Evolutionary conservation across 192 early-diverging fungal genomes (phyloP).

Genomic region (Coemansia umbellata): DNA sequence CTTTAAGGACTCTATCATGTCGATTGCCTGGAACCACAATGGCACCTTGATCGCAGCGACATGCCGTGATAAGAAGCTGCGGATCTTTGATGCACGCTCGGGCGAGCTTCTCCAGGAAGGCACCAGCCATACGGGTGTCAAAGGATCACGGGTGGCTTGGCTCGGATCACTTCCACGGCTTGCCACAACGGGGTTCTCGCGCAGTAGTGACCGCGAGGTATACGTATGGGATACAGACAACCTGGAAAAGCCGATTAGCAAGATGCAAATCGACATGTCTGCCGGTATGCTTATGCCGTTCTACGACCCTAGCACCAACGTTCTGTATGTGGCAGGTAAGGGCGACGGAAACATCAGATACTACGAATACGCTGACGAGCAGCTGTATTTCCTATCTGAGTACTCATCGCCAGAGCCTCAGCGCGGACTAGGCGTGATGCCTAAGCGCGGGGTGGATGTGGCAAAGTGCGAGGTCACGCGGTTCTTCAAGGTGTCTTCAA

Average conservation of each 20-base stretch:
- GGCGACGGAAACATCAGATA: conserved; percentile 99
- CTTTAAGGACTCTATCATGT: conserved; percentile 89
- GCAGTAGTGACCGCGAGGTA: conserved; percentile 91
- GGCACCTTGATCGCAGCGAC: conserved; percentile 83
- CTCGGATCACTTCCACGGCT: conserved; percentile 77
- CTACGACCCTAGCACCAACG: conserved; percentile 85
- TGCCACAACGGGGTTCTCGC: conserved; percentile 91
- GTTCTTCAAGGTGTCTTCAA: conserved; percentile 86
- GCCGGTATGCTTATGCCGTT: conserved; percentile 96
- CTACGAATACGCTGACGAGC: conserved; percentile 96
- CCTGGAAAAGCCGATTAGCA: conserved; percentile 68
- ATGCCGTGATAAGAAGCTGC: conserved; percentile 94
- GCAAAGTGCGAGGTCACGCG: conserved; percentile 87
- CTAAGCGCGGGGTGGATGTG: conserved; percentile 87
- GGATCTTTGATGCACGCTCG: conserved; percentile 89
- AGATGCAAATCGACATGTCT: conserved; percentile 81
- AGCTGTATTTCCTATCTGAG: conserved; percentile 81
- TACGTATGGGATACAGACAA: conserved; percentile 80
- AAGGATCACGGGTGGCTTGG: conserved; percentile 92
- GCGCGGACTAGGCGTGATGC: conserved; percentile 89
- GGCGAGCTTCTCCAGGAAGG: conserved; percentile 77
- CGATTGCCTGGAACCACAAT: conserved; percentile 83
- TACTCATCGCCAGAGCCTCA: conserved; percentile 89
- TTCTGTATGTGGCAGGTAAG: conserved; percentile 95
- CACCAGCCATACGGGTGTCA: conserved; percentile 89